Evolutionary conservation across 139 green algal species (phyloP).

Genomic region (Closterium sp.): DNA sequence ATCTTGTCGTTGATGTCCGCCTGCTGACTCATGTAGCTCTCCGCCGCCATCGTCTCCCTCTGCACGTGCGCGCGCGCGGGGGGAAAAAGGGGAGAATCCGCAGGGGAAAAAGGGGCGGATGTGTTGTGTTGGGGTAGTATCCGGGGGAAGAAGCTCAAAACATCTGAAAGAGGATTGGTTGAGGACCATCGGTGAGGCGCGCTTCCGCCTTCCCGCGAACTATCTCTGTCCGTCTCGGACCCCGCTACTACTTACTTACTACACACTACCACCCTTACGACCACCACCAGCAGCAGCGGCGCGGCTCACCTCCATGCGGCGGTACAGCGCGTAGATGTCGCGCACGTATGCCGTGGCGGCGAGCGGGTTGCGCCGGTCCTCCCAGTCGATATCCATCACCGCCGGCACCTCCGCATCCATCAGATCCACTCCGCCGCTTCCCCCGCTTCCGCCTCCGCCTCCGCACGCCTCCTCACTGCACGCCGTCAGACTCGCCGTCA

Average conservation of each 20-base stretch:
- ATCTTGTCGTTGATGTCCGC: conserved; percentile 93
- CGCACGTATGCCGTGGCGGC: conserved; percentile 80
- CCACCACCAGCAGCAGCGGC: background rate
- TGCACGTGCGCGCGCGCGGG: conserved; percentile 3
- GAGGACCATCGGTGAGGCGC: no score
- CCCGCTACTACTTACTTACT: no score
- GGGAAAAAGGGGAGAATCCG: background rate
- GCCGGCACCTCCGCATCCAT: background rate
- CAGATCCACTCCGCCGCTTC: background rate
- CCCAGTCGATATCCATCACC: conserved; percentile 79
- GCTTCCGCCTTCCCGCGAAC: no score
- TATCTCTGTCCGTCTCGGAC: no score
- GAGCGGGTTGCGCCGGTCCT: conserved; percentile 76
- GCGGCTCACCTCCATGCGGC: conserved; percentile 50
- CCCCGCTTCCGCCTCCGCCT: background rate
- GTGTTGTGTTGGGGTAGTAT: background rate
- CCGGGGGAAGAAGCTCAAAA: no score
- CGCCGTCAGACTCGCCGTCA: conserved; percentile 36
- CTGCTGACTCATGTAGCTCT: conserved; percentile 66
- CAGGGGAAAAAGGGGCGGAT: background rate
- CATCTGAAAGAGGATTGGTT: no score
- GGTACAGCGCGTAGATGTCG: conserved; percentile 93
- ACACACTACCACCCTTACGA: no score
- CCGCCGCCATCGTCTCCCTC: conserved; percentile 41
- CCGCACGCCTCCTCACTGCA: conserved; percentile 17